These are phyloP conservation scores for Chrysoporthe cubensis DNA, from an alignment of 2,329 filamentous ascomycete species.

Conservation along the genomic window DNA sequence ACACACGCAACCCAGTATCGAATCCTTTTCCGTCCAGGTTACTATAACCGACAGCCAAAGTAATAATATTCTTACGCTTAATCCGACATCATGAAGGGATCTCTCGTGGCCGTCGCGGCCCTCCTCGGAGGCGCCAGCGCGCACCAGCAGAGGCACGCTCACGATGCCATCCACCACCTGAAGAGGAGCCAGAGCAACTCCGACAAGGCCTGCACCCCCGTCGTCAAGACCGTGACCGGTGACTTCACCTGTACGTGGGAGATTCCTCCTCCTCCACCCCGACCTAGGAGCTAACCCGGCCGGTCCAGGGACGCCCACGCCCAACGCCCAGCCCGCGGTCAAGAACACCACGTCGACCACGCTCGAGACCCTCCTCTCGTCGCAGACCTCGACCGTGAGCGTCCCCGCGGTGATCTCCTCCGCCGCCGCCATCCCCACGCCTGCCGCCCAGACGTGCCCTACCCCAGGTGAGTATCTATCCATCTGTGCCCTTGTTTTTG, in stretches of 20 bases:
- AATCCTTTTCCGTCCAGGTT: background rate
- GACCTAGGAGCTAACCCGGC: constrained; percentile 13
- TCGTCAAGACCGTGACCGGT: constrained; percentile 73
- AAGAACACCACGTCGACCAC: constrained; percentile 34
- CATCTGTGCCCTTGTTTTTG: too few species aligned
- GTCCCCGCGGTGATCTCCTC: constrained; percentile 48
- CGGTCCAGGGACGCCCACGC: constrained; percentile 26
- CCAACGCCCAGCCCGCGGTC: constrained; percentile 23
- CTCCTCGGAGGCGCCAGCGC: constrained; percentile 59
- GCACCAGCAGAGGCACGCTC: too few species aligned
- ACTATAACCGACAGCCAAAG: background rate
- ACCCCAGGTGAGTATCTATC: constrained; percentile 53
- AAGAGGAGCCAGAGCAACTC: constrained; percentile 45
- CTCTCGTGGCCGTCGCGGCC: constrained; percentile 66
- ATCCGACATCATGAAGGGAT: constrained; percentile 71
- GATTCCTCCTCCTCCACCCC: too few species aligned
- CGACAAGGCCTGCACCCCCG: constrained; percentile 69
- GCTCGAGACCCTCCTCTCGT: constrained; percentile 29
- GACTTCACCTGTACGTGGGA: constrained; percentile 62
- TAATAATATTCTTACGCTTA: constrained; percentile 29
- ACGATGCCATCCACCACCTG: constrained; percentile 57
- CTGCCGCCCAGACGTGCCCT: constrained; percentile 57
- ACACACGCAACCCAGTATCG: constrained; percentile 34
- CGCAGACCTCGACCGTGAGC: constrained; percentile 41
- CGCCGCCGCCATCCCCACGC: constrained; percentile 53